Conservation (phyloP, 2,329 filamentous ascomycete genomes). For the Plenodomus biglobosus region DNA sequence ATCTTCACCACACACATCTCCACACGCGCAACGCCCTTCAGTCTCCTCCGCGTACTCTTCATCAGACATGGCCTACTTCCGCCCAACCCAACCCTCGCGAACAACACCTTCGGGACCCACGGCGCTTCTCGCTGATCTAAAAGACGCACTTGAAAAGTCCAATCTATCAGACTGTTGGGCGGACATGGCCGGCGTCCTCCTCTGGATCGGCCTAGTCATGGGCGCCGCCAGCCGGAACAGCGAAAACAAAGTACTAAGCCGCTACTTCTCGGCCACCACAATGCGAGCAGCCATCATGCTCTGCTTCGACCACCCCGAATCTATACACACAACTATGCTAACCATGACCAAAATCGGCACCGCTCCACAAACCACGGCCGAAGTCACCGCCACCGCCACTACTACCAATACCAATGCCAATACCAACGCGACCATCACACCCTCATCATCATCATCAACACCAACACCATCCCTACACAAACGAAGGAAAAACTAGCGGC, state of each 20-base stretch:
- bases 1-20: conserved; percentile 9
- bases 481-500: background rate
- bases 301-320: conserved; percentile 41
- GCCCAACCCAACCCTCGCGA: conserved; percentile 12
- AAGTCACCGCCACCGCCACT: too few species aligned
- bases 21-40: conserved; percentile 5
- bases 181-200: conserved; percentile 43
- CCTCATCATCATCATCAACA: too few species aligned
- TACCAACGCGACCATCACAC: too few species aligned
- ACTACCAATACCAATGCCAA: too few species aligned
- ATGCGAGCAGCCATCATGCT: conserved; percentile 38
- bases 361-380: conserved; percentile 3
- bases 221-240: conserved; percentile 35
- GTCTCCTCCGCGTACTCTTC: conserved; percentile 6
- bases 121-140: conserved; percentile 25
- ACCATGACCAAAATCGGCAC: conserved; percentile 31
- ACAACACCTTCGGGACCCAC: conserved; percentile 11
- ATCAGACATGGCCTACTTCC: background rate
- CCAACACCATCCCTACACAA: background rate
- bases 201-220: conserved; percentile 40
- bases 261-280: conserved; percentile 38
- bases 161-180: conserved; percentile 39
- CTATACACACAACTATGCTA: conserved; percentile 32
- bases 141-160: conserved; percentile 30
- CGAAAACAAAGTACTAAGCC: conserved; percentile 22